Base-by-base conservation (phyloP, 1,284 basidiomycete species). In the Malassezia restricta region DNA sequence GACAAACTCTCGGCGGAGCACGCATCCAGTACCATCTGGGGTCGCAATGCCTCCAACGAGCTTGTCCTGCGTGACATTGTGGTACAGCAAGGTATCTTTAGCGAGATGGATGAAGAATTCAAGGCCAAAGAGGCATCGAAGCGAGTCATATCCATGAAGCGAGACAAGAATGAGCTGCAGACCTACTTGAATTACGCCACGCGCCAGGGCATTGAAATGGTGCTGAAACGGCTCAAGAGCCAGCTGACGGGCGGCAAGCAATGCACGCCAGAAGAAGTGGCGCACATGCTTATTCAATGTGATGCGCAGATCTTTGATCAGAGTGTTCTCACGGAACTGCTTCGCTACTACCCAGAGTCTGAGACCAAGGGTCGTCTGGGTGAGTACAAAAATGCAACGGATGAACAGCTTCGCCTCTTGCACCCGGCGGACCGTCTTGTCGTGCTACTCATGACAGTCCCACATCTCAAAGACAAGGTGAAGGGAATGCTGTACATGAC, bases 81-180 rank as follows among this genome's bases (percentile, higher is more conserved):
- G 15, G 54, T 63, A 39, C 38, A 62, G 32, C 51, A 60, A 67
- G 87, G 91, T 38, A 82, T 98, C 8, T 96, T 91, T 83, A 80
- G 80, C 65, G 86, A 91, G 76, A 96, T 98, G 85, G 91, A 98
- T 74, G 86, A 94, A 68, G 90, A 92, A 71, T 98, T 98, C 78
- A 91, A 92, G 73, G 90, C 91, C 15, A 91, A 92, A 75, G 89
- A 94, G 74, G 79, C 89, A 43, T 88, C 63, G 65, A 75, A 65
- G 71, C 64, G 62, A 51, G 53, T 60, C 0, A 35, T 47, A 0
- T 73, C 74, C 6, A 73, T 76, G 47, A 71, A 72, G 63, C 69
- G 71, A 58, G 69, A 74, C 51, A 75, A 73, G 59, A 54, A 73
- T 44, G 71, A 71, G 51, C 59, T 75, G 45, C 71, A 67, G 56